phyloP scores from a whole-genome alignment of 2,329 filamentous ascomycete genomes.

The Fusarium pseudoanthophilum region DNA sequence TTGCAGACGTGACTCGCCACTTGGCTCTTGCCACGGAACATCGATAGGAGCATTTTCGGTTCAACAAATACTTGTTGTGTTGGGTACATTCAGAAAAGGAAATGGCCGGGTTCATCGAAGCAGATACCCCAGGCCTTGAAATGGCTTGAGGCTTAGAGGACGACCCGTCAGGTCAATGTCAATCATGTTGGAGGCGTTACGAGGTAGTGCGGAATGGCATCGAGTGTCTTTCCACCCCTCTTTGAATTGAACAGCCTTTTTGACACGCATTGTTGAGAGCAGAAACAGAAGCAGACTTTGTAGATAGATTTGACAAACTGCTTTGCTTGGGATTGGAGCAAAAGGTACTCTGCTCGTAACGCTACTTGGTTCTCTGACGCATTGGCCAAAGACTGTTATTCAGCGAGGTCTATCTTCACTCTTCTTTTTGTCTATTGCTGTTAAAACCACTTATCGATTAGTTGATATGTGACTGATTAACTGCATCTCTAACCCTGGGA shows the following conservation, averaged over 20 bases:
- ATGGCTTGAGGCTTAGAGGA: constrained; percentile 33
- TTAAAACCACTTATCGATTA: background rate
- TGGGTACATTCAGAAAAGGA: constrained; percentile 27
- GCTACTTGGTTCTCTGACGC: background rate
- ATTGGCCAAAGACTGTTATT: background rate
- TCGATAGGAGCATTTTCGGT: constrained; percentile 11
- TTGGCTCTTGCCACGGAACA: background rate
- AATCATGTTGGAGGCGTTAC: constrained; percentile 16
- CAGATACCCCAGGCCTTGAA: constrained; percentile 33
- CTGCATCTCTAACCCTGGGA: background rate
- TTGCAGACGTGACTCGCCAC: constrained; percentile 12
- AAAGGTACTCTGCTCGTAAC: background rate
- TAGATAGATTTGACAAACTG: constrained; percentile 25
- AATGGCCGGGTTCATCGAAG: constrained; percentile 34
- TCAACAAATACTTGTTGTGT: constrained; percentile 19
- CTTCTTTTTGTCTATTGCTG: background rate
- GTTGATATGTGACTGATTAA: background rate
- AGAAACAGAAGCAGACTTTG: constrained; percentile 8
- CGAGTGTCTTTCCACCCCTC: constrained; percentile 6
- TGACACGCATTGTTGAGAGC: constrained; percentile 9
- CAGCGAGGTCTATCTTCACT: background rate
- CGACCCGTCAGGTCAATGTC: constrained; percentile 15
- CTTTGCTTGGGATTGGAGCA: constrained; percentile 13
- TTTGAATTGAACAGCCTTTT: constrained; percentile 37
- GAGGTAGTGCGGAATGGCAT: constrained; percentile 13